These are phyloP conservation scores for Neocucurbitaria cava DNA, from an alignment of 2,329 filamentous ascomycete genomes.

Conservation along the genomic window DNA sequence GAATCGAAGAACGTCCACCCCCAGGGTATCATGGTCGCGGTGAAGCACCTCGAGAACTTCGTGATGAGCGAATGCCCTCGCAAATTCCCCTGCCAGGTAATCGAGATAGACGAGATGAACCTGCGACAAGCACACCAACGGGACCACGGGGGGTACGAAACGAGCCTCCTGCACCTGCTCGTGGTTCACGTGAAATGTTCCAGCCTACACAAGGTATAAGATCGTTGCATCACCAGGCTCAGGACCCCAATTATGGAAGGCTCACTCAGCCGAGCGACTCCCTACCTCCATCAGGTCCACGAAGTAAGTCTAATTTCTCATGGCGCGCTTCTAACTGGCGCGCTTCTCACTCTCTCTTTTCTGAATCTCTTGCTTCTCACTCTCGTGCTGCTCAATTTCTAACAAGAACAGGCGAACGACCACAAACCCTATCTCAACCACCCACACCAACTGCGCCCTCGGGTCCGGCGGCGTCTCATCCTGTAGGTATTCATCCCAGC, in stretches of 20 bases:
- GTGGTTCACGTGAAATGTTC: slow-evolving; percentile 50
- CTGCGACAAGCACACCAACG: slow-evolving; percentile 56
- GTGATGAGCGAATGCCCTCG: slow-evolving; percentile 40
- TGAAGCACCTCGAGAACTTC: slow-evolving; percentile 35
- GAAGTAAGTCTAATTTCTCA: slow-evolving; percentile 45
- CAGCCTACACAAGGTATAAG: slow-evolving; percentile 44
- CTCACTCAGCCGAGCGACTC: slow-evolving; percentile 57
- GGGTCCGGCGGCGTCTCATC: slow-evolving; percentile 41
- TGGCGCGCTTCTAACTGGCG: too few species aligned
- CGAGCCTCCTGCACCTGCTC: slow-evolving; percentile 31
- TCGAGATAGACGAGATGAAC: slow-evolving; percentile 50
- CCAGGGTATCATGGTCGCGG: slow-evolving; percentile 31
- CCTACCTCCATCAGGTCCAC: slow-evolving; percentile 62
- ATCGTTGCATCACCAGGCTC: slow-evolving; percentile 43
- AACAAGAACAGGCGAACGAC: slow-evolving; percentile 31
- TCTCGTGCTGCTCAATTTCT: too few species aligned
- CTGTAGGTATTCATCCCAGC: slow-evolving; percentile 62
- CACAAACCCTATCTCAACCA: slow-evolving; percentile 32
- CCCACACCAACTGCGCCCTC: slow-evolving; percentile 43
- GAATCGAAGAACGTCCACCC: slow-evolving; percentile 32
- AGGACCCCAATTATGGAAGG: slow-evolving; percentile 58
- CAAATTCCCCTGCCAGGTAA: slow-evolving; percentile 32
- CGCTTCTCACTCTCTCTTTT: too few species aligned
- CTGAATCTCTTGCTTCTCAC: too few species aligned
- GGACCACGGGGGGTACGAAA: slow-evolving; percentile 59